Evolutionary conservation across 257 asterid genomes (phyloP).

Genomic region (Linaria vulgaris): DNA sequence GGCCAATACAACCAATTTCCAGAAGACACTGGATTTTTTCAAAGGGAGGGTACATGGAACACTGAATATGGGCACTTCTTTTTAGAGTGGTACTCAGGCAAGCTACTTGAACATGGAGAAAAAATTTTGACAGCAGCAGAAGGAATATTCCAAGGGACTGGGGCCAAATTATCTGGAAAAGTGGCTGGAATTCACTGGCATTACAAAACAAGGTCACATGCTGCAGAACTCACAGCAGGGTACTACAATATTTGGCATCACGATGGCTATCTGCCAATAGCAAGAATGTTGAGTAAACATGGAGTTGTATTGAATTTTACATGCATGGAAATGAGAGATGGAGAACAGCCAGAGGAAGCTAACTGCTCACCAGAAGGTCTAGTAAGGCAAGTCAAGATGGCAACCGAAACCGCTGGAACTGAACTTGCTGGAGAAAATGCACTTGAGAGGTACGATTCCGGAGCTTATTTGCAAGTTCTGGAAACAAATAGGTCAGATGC

Average conservation of each 20-base stretch:
- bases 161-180: slow-evolving; percentile 82
- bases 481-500: slow-evolving; percentile 67
- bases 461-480: slow-evolving; percentile 67
- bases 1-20: slow-evolving; percentile 82
- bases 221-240: slow-evolving; percentile 87
- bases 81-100: slow-evolving; percentile 49
- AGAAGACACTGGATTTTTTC: slow-evolving; percentile 80
- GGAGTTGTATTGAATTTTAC: slow-evolving; percentile 72
- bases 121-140: slow-evolving; percentile 68
- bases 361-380: slow-evolving; percentile 89
- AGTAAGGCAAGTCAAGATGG: slow-evolving; percentile 80
- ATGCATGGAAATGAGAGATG: slow-evolving; percentile 92
- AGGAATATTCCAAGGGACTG: slow-evolving; percentile 60
- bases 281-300: slow-evolving; percentile 71
- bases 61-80: slow-evolving; percentile 62
- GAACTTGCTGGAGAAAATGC: slow-evolving; percentile 96
- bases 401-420: slow-evolving; percentile 53
- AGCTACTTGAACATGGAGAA: slow-evolving; percentile 80
- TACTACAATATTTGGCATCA: slow-evolving; percentile 74
- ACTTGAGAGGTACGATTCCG: slow-evolving; percentile 73
- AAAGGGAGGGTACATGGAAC: slow-evolving; percentile 75
- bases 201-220: slow-evolving; percentile 85
- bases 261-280: slow-evolving; percentile 85
- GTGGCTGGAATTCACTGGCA: slow-evolving; percentile 97
- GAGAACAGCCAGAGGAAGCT: slow-evolving; percentile 76